phyloP scores from a whole-genome alignment of 257 asterid genomes.

The Henckelia pumila region DNA sequence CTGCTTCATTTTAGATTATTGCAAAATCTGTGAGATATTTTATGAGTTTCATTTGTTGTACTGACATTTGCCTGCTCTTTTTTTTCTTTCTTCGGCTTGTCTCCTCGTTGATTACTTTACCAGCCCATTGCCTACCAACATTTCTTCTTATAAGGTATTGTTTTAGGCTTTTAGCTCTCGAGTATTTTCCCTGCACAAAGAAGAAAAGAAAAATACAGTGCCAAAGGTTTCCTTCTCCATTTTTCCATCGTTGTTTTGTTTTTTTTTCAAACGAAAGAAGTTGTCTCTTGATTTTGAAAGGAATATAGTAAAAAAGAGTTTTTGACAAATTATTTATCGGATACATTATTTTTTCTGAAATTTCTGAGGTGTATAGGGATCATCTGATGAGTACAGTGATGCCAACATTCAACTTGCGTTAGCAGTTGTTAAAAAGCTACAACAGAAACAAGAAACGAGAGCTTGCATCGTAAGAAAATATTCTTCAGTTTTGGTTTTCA shows the following conservation, averaged over 20 bases:
- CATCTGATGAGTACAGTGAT: conserved; percentile 89
- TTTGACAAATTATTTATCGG: conserved; percentile 20
- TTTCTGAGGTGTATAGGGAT: conserved; percentile 65
- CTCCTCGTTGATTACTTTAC: conserved; percentile 28
- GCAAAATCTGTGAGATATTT: conserved; percentile 1
- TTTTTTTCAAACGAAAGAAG: neutral
- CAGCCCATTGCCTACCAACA: conserved; percentile 86
- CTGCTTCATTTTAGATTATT: neutral
- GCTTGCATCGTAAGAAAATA: conserved; percentile 72
- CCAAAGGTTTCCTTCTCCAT: neutral
- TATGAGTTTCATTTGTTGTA: conserved; percentile 22
- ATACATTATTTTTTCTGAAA: conserved; percentile 20
- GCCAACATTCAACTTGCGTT: conserved; percentile 93
- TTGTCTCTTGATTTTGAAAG: neutral
- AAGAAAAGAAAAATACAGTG: neutral
- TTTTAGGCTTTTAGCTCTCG: conserved; percentile 24
- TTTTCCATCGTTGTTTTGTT: neutral
- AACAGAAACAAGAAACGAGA: conserved; percentile 78
- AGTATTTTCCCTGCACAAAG: conserved; percentile 1
- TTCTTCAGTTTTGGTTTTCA: neutral
- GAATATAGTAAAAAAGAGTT: conserved; percentile 1
- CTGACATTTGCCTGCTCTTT: conserved; percentile 24
- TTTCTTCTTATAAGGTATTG: conserved; percentile 96
- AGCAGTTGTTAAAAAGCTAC: conserved; percentile 74
- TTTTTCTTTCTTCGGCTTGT: conserved; percentile 20